These are phyloP conservation scores for Podaxis sp. DNA, from an alignment of 768 basidiomycete genomes.

Conservation along the genomic window DNA sequence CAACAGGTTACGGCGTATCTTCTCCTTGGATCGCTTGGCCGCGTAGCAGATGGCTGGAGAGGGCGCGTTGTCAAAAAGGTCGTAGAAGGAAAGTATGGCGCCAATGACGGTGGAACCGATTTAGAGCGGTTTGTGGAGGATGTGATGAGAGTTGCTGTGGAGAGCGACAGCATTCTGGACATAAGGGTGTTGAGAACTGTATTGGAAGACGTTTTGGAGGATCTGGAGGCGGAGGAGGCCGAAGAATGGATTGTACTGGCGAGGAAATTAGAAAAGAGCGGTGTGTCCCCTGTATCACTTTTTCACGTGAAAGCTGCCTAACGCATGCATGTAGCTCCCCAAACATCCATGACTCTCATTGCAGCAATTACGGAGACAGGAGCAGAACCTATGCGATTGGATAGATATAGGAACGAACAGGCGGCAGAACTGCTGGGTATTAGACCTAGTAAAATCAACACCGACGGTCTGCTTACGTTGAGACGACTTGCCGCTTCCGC, in stretches of 20 bases:
- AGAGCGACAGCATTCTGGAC: constrained; percentile 51
- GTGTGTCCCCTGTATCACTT: constrained; percentile 38
- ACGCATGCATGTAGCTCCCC: constrained; percentile 51
- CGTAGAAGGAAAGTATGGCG: not conserved
- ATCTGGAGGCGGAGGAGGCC: constrained; percentile 60
- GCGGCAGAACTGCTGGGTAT: constrained; percentile 80
- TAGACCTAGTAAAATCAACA: constrained; percentile 57
- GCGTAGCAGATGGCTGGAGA: constrained; percentile 11
- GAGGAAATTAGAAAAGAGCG: constrained; percentile 57
- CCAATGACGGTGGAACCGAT: constrained; percentile 33
- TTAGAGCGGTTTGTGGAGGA: constrained; percentile 51
- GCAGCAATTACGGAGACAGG: constrained; percentile 59
- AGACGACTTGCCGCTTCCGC: constrained; percentile 71
- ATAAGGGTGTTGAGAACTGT: constrained; percentile 60
- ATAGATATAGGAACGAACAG: constrained; percentile 85
- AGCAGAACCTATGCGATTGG: constrained; percentile 69
- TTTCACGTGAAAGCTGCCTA: not conserved
- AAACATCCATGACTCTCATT: constrained; percentile 66
- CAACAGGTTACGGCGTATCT: constrained; percentile 65
- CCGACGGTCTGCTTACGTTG: constrained; percentile 67
- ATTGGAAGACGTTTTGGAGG: constrained; percentile 58
- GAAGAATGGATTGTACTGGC: constrained; percentile 79
- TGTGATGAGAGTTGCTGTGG: constrained; percentile 29
- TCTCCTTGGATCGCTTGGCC: constrained; percentile 34
- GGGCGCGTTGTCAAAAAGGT: constrained; percentile 1